Evolutionary conservation across 805 yeast genomes (phyloP), one percentile per base, ranked within the genome.

Genomic region (Yamadazyma paraphyllophila): DNA sequence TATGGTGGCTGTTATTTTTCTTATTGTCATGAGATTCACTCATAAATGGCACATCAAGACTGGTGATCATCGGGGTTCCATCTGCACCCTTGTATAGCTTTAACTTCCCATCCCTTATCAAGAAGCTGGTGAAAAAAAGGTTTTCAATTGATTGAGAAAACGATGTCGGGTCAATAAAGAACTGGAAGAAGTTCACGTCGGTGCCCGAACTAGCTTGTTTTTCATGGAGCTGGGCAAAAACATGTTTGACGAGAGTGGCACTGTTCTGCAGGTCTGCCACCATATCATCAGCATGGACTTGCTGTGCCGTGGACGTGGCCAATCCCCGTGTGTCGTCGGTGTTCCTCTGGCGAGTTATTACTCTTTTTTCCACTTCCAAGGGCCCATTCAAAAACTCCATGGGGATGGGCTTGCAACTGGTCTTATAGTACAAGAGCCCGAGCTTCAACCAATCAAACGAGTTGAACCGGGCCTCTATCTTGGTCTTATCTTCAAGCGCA

Each of bases 101-200:
- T 30, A 89, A 62, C 53, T 72, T 79, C 0, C 87, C 90, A 55
- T 88, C 95, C 55, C 83, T 78, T 2, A 89, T 78, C 37, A 92
- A 66, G 56, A 91, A 90, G 59, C 96, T 85, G 0, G 88, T 76
- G 57, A 83, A 87, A 56, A 91, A 91, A 55, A 92, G 65, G 58
- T 88, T 89, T 61, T 92, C 97, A 2, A 91, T 82, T 1, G 90
- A 78, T 59, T 84, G 90, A 1, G 85, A 71, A 62, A 84, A 91
- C 6, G 92, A 83, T 12, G 66, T 50, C 0, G 97, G 96, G 59
- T 92, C 82, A 14, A 91, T 69, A 41, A 88, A 77, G 53, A 86
- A 83, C 49, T 73, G 69, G 57, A 80, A 88, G 38, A 90, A 67
- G 44, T 80, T 79, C 7, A 89, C 71, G 0, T 62, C 63, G 0